phyloP scores from a whole-genome alignment of 306 rosid species.

The Lathyrus oleraceus region DNA sequence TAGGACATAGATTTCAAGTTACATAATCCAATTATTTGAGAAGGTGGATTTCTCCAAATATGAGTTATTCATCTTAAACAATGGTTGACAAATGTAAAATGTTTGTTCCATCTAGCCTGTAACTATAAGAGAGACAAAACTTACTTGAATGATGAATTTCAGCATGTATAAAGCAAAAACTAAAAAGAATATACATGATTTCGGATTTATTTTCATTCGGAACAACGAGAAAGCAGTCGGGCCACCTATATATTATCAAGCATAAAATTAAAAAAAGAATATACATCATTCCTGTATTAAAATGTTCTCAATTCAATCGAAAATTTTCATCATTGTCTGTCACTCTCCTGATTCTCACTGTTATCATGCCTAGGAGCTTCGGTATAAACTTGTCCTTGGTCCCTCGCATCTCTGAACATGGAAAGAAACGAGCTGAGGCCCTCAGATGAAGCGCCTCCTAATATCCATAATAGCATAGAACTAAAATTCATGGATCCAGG shows the following conservation, averaged over 20 bases:
- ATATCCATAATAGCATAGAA: conserved; percentile 82
- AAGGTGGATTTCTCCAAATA: conserved; percentile 6
- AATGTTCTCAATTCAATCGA: conserved; percentile 15
- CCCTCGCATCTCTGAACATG: conserved; percentile 89
- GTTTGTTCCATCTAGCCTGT: neutral
- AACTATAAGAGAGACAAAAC: neutral
- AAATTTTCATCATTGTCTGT: conserved; percentile 41
- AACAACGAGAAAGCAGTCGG: conserved; percentile 10
- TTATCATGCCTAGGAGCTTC: conserved; percentile 50
- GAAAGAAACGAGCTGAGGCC: conserved; percentile 83
- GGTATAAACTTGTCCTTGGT: conserved; percentile 73
- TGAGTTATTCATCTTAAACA: neutral
- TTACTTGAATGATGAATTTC: conserved; percentile 12
- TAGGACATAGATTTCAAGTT: conserved; percentile 6
- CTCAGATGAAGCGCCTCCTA: conserved; percentile 94
- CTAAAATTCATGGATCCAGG: conserved; percentile 78
- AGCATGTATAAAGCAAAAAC: conserved; percentile 12
- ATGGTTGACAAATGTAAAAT: conserved; percentile 23
- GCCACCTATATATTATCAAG: conserved; percentile 34
- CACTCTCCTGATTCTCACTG: conserved; percentile 43
- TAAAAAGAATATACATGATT: conserved; percentile 24
- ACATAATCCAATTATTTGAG: conserved; percentile 16
- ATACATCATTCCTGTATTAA: conserved; percentile 35
- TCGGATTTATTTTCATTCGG: conserved; percentile 18
- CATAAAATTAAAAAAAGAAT: neutral